Conservation (phyloP, 2,329 filamentous ascomycete species). For the Phoma sp. region DNA sequence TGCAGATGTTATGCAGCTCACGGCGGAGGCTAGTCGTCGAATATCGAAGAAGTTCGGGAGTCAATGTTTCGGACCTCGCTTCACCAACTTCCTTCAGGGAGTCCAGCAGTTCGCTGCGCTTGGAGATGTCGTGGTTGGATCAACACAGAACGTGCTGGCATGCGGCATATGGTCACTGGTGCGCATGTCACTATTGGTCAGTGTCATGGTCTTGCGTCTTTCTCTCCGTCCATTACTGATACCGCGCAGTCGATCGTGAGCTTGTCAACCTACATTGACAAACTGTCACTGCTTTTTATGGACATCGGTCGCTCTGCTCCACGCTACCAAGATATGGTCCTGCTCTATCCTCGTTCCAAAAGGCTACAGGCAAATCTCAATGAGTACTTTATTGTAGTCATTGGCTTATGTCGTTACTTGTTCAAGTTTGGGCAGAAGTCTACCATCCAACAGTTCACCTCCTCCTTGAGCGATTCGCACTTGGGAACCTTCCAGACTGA, state of each 20-base stretch:
- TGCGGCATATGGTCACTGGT: slow-evolving; percentile 57
- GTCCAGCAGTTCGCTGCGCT: slow-evolving; percentile 55
- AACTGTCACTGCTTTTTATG: slow-evolving; percentile 54
- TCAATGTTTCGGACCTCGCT: slow-evolving; percentile 52
- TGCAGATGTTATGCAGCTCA: not conserved
- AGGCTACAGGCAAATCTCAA: slow-evolving; percentile 45
- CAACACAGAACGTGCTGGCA: slow-evolving; percentile 55
- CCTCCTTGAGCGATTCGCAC: slow-evolving; percentile 43
- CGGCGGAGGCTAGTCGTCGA: not conserved
- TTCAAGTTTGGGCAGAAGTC: slow-evolving; percentile 47
- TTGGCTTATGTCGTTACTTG: slow-evolving; percentile 50
- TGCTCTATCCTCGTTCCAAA: slow-evolving; percentile 52
- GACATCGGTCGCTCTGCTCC: slow-evolving; percentile 51
- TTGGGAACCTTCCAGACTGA: not conserved
- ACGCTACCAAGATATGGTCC: slow-evolving; percentile 49
- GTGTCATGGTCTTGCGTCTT: no score
- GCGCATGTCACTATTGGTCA: slow-evolving; percentile 52
- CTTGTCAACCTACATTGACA: slow-evolving; percentile 49
- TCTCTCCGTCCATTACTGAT: not conserved
- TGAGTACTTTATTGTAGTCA: slow-evolving; percentile 54
- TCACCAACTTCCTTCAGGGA: slow-evolving; percentile 52
- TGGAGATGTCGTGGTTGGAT: slow-evolving; percentile 53
- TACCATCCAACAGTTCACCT: slow-evolving; percentile 37
- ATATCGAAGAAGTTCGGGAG: slow-evolving; percentile 19
- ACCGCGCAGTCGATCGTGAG: slow-evolving; percentile 38